Evolutionary conservation across 108 stramenopile species (phyloP).

Genomic region (Skeletonema potamos): DNA sequence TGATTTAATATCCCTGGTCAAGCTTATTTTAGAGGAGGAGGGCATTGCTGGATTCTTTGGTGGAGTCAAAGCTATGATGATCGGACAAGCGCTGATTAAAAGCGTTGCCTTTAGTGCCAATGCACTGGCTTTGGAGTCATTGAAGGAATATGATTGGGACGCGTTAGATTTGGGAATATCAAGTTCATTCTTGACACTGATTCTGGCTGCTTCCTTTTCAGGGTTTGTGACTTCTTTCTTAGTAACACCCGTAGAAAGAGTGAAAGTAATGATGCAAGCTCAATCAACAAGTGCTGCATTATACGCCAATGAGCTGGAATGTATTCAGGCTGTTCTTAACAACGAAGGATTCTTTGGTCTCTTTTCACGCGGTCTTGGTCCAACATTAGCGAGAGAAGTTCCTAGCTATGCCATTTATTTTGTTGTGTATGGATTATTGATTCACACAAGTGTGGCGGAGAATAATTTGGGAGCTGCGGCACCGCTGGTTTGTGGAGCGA

Average conservation of each 20-base stretch:
- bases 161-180: background rate
- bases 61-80: constrained; percentile 56
- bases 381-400: constrained; percentile 40
- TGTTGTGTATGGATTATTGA: constrained; percentile 43
- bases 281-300: constrained; percentile 11
- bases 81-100: constrained; percentile 54
- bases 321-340: constrained; percentile 38
- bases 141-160: constrained; percentile 15
- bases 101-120: constrained; percentile 57
- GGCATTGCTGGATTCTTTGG: constrained; percentile 48
- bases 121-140: constrained; percentile 17
- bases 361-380: constrained; percentile 38
- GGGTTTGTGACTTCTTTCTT: constrained; percentile 57
- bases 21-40: constrained; percentile 24
- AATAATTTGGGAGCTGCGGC: constrained; percentile 26
- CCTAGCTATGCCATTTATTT: constrained; percentile 54
- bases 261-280: constrained; percentile 59
- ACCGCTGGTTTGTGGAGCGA: constrained; percentile 47
- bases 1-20: constrained; percentile 29
- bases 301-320: constrained; percentile 47
- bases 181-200: constrained; percentile 27
- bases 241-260: constrained; percentile 54
- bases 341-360: constrained; percentile 45
- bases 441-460: constrained; percentile 30
- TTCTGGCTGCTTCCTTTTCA: constrained; percentile 49